Evolutionary conservation across 1,284 basidiomycete genomes (phyloP).

Genomic region (Lignosus rhinocerotis): DNA sequence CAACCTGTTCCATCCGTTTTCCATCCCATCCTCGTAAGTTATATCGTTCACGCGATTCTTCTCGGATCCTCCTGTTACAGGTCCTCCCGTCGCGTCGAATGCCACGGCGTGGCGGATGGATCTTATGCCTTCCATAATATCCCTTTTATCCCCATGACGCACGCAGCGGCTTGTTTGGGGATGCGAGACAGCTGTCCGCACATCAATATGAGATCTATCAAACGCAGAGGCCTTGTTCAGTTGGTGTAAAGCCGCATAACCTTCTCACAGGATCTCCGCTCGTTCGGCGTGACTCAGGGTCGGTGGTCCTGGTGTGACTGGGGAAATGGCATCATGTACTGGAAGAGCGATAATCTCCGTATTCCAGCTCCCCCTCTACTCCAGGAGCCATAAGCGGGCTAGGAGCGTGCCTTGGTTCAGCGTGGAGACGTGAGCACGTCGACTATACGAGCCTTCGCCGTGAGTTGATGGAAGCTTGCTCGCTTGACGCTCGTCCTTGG

Average conservation of each 20-base stretch:
- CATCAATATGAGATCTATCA: neutral
- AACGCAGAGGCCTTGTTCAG: neutral
- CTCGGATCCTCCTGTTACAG: neutral
- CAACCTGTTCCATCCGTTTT: neutral
- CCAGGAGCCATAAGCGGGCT: neutral
- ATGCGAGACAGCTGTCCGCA: neutral
- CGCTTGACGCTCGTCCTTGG: neutral
- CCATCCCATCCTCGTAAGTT: neutral
- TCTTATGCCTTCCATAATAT: neutral
- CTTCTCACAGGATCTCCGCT: neutral
- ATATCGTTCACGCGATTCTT: neutral
- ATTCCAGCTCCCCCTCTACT: neutral
- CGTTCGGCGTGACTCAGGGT: neutral
- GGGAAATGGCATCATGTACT: neutral
- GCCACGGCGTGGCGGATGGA: neutral
- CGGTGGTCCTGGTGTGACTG: neutral
- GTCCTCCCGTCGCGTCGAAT: neutral
- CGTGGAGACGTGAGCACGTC: neutral
- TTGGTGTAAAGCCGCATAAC: neutral
- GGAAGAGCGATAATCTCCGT: constrained; percentile 3
- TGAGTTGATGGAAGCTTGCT: constrained; percentile 1
- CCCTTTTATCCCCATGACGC: neutral
- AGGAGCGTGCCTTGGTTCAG: neutral
- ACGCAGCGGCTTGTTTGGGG: neutral
- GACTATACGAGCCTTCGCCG: neutral